Percentiles rank a stretch among this genome's conserved stretches.
Evolutionary conservation across 139 green algal species (phyloP).

Genomic region (Gonium pectorale): DNA sequence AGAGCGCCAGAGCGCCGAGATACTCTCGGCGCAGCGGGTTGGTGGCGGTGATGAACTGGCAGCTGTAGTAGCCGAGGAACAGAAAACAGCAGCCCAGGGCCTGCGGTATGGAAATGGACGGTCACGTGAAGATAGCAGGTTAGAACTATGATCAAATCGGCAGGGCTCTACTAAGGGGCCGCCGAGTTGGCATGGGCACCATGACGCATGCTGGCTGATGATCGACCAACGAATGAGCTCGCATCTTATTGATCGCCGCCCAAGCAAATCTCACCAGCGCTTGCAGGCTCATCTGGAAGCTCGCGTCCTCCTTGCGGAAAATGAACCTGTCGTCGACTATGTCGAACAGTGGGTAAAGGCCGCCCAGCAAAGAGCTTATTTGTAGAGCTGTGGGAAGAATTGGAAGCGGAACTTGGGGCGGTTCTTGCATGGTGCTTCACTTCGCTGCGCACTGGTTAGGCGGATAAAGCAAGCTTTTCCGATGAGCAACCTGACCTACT

Average conservation of each 20-base stretch:
- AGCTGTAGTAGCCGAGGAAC: constrained; percentile 16
- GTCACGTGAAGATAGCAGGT: neutral
- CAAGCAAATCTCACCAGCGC: neutral
- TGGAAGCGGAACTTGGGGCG: neutral
- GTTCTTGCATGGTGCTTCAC: neutral
- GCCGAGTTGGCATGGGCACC: no score
- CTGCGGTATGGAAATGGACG: neutral
- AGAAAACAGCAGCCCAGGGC: neutral
- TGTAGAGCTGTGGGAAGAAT: constrained; percentile 5
- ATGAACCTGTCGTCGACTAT: neutral
- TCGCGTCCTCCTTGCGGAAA: neutral
- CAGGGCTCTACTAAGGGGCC: no score
- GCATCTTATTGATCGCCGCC: neutral
- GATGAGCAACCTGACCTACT: no score
- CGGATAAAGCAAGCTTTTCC: no score
- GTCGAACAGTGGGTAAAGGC: constrained; percentile 1
- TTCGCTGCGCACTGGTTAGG: no score
- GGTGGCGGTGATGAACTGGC: neutral
- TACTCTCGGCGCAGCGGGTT: neutral
- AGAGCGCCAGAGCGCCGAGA: neutral
- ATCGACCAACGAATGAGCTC: no score
- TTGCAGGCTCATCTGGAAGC: neutral
- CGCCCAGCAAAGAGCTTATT: constrained; percentile 4
- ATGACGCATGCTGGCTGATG: no score
- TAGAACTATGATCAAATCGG: no score